These are phyloP conservation scores for Penicillium nucicola DNA, from an alignment of 495 filamentous ascomycete species.

Conservation along the genomic window DNA sequence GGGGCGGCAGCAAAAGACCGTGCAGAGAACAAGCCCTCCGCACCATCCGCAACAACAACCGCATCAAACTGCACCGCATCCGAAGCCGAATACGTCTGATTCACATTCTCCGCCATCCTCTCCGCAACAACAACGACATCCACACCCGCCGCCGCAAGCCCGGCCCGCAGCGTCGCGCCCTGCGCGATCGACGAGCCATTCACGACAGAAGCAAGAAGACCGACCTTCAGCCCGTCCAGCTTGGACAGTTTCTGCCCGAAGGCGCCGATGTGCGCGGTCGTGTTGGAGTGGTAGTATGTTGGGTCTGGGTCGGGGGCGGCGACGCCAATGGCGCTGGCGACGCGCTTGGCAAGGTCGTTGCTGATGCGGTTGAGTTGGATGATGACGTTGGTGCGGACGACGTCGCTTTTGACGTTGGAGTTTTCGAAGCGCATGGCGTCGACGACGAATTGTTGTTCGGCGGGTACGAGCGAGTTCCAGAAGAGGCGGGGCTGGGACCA, in stretches of 20 bases:
- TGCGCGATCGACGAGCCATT: constrained; percentile 39
- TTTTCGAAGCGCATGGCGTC: constrained; percentile 77
- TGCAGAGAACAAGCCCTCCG: constrained; percentile 50
- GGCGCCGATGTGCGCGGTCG: constrained; percentile 58
- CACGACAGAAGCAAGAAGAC: constrained; percentile 54
- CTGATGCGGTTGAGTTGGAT: constrained; percentile 68
- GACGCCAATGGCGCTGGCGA: constrained; percentile 61
- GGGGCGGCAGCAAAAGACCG: constrained; percentile 19
- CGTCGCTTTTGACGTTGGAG: constrained; percentile 51
- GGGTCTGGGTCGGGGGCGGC: constrained; percentile 54
- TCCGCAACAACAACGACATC: constrained; percentile 63
- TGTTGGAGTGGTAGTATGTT: constrained; percentile 69
- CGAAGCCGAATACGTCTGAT: constrained; percentile 67
- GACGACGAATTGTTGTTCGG: constrained; percentile 73
- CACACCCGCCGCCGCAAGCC: constrained; percentile 47
- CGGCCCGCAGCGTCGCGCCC: constrained; percentile 43
- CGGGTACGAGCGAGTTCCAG: constrained; percentile 68
- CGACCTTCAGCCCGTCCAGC: constrained; percentile 64
- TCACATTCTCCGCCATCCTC: constrained; percentile 50
- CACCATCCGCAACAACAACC: constrained; percentile 58
- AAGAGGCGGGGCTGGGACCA: constrained; percentile 76
- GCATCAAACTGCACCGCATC: constrained; percentile 73
- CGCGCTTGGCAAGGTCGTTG: constrained; percentile 65
- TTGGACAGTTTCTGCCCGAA: constrained; percentile 56
- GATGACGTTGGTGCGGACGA: constrained; percentile 59